Percentiles rank a stretch among this genome's conserved stretches.
Conservation (phyloP, 495 filamentous ascomycete species). For the Cenococcum geophilum region DNA sequence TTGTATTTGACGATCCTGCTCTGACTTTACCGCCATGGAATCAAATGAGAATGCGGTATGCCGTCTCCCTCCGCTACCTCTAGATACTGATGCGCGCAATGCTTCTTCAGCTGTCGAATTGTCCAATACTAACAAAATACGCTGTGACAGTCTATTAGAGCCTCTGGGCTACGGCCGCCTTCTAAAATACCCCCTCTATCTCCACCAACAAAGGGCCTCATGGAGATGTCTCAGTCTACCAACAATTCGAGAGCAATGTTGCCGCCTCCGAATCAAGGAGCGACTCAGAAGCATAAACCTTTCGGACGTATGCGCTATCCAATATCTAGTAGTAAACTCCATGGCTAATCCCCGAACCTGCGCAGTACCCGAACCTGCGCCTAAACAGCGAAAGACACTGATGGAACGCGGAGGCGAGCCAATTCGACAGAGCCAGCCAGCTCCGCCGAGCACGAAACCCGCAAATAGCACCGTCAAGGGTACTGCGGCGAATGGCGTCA, state of each 20-base stretch:
- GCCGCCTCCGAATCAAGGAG: slow-evolving; percentile 36
- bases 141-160: background rate
- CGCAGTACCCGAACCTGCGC: slow-evolving; percentile 24
- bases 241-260: slow-evolving; percentile 59
- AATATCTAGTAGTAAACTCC: background rate
- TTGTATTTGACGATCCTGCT: background rate
- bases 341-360: background rate
- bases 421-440: slow-evolving; percentile 13
- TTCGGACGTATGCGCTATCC: slow-evolving; percentile 24
- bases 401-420: slow-evolving; percentile 27
- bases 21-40: slow-evolving; percentile 15
- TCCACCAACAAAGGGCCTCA: background rate
- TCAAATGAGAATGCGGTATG: slow-evolving; percentile 29
- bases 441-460: slow-evolving; percentile 16
- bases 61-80: background rate
- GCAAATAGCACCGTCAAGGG: slow-evolving; percentile 20
- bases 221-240: slow-evolving; percentile 58
- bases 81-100: background rate
- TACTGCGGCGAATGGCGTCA: background rate
- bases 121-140: slow-evolving; percentile 15
- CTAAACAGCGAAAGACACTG: slow-evolving; percentile 32
- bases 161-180: slow-evolving; percentile 17
- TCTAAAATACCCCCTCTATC: background rate
- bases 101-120: background rate
- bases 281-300: slow-evolving; percentile 36